Base-by-base conservation (phyloP, 495 filamentous ascomycete genomes). In the Chaetomium fimeti region DNA sequence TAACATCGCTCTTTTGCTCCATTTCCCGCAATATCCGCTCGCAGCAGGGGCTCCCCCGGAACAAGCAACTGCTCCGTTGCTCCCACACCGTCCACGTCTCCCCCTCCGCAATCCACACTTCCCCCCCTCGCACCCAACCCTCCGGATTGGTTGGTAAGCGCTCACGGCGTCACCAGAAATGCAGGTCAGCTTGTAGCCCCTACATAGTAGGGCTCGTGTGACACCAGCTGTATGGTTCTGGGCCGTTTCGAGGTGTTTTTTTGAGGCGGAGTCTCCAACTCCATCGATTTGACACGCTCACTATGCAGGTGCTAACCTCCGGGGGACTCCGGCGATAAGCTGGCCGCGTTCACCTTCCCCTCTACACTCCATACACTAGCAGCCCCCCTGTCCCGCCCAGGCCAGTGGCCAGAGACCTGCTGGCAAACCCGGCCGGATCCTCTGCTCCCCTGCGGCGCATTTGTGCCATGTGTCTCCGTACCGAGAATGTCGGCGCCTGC, bases 101-200 rank as follows among this genome's bases (percentile, higher is more conserved):
- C 55, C 13, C 0, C 22, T 43, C 40, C n/a, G 4, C 43, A 8
- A 0, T 16, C 40, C 38, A 40, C 29, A 0, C 7, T 3, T 36
- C 8, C 8, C 8, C 32, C 32, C 32, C 32, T 36, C 32, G 32
- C 32, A 36, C 32, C 32, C 32, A 36, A 9, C 32, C 32, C 1
- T 36, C 13, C 25, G 57, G 9, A 60, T 60, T 60, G 57, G 57
- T 15, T 49, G 42, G 28, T 60, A 48, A 48, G 57, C 57, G 57
- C 57, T 58, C 57, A 15, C 3, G 16, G 57, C 18, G 42, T 60
- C 22, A 43, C 32, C 16, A 15, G 3, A 29, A 43, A 16, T 60
- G 57, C 57, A 60, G 20, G 57, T 60, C 15, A 60, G 57, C 57
- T 60, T 60, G 28, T 36, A 36, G 32, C 7, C 6, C 32, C 12